A percentile compares a stretch with the other conserved stretches of the same genome.
These are phyloP conservation scores for Termitomyces sp. DNA, from an alignment of 768 basidiomycete genomes.

Conservation along the genomic window DNA sequence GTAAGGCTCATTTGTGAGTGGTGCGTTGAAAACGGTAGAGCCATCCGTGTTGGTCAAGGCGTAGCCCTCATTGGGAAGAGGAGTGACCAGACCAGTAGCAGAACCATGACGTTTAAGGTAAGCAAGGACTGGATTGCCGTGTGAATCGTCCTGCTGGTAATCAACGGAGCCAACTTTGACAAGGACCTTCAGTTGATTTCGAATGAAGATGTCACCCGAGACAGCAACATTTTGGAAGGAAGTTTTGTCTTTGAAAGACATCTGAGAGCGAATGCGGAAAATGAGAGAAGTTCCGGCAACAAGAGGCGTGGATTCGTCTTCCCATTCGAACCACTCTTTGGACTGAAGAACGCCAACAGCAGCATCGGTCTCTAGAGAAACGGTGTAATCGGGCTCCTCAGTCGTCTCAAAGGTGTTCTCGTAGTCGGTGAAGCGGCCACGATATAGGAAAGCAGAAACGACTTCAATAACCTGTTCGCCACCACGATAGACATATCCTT, in stretches of 20 bases:
- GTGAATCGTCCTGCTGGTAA: conserved; percentile 80
- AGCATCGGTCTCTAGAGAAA: conserved; percentile 70
- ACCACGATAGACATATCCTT: conserved; percentile 74
- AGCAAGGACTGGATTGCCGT: conserved; percentile 89
- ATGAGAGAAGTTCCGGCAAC: conserved; percentile 77
- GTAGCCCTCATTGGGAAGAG: conserved; percentile 85
- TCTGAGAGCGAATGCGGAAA: conserved; percentile 84
- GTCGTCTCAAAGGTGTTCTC: conserved; percentile 94
- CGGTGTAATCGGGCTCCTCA: conserved; percentile 84
- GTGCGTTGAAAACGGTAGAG: conserved; percentile 69
- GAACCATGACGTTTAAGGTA: conserved; percentile 91
- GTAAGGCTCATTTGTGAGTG: conserved; percentile 92
- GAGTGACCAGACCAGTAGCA: conserved; percentile 68
- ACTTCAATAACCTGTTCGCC: conserved; percentile 88
- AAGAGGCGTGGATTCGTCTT: conserved; percentile 73
- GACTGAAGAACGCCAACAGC: conserved; percentile 86
- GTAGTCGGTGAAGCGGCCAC: conserved; percentile 90
- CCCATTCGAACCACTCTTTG: conserved; percentile 99
- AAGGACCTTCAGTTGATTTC: conserved; percentile 82
- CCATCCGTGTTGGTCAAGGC: conserved; percentile 61
- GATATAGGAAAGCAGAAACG: conserved; percentile 92
- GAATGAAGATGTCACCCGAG: conserved; percentile 79
- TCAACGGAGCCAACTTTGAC: conserved; percentile 87
- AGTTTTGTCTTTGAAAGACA: conserved; percentile 88
- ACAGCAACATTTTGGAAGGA: conserved; percentile 80